Evolutionary conservation across 148 eudicot species (phyloP), one percentile per base, ranked within the genome.

Genomic region (Silene latifolia): DNA sequence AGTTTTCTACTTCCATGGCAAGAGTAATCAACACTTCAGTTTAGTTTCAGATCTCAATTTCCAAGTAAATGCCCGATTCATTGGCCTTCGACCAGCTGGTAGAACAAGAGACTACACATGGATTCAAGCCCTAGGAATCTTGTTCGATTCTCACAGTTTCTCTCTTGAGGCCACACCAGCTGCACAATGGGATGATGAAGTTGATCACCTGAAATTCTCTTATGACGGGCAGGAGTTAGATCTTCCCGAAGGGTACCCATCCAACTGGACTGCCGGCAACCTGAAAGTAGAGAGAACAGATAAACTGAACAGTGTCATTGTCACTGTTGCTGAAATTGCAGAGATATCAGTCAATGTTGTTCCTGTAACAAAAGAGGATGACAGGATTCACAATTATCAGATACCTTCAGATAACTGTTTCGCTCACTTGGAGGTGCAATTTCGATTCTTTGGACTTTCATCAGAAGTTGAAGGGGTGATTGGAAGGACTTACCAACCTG

Each of bases 1-100:
- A 11, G 85, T 87, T 18, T 91, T 91, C 84, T 89, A 91, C 79
- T 91, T 89, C 83, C 93, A 91, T 21, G 97, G 97, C 66, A 86
- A 85, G 80, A 84, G 78, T 56, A 87, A 89, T 35, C 78, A 89
- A 70, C 82, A 89, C 73, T 91, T 86, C 81, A 77, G 81, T 81
- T 83, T 91, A 51, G 86, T 91, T 42, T 89, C 93, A 2, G 93
- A 89, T 68, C 72, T 60, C 46, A 86, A 82, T 71, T 83, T 91
- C 71, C 91, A 91, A 81, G 84, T 91, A 81, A 91, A 86, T 20
- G 93, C 88, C 21, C 87, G 78, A 20, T 91, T 91, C 86, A 89
- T 88, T 15, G 93, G 97, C 57, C 77, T 77, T 15, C 76, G 90
- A 65, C 92, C 92, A 27, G 75, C 76, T 21, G 87, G 89, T 8